Percentiles rank a stretch among this genome's conserved stretches.
These are phyloP conservation scores for Hypoxylon lienhwacheense DNA, from an alignment of 495 filamentous ascomycete genomes.

Conservation along the genomic window DNA sequence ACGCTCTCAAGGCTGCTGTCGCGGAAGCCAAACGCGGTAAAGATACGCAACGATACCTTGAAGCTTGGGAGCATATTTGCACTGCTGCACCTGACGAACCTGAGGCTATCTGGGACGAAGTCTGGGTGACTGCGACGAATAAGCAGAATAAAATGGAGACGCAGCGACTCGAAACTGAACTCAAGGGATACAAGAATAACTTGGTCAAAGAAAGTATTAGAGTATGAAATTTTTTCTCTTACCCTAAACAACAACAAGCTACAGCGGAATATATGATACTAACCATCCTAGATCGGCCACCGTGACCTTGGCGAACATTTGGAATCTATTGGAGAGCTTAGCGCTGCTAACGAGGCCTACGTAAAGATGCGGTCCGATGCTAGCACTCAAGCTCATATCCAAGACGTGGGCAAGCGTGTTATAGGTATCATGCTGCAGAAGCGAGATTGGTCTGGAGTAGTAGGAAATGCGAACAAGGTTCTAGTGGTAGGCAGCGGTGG, in stretches of 20 bases:
- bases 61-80: conserved; percentile 64
- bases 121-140: conserved; percentile 67
- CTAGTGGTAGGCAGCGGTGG: conserved; percentile 52
- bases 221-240: conserved; percentile 52
- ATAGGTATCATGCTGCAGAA: conserved; percentile 49
- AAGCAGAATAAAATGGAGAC: conserved; percentile 66
- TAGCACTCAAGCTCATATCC: conserved; percentile 47
- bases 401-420: conserved; percentile 49
- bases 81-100: conserved; percentile 66
- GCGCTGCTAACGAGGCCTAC: conserved; percentile 45
- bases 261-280: conserved; percentile 1
- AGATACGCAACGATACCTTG: conserved; percentile 70
- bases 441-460: conserved; percentile 54
- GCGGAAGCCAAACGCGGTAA: conserved; percentile 74
- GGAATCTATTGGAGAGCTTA: conserved; percentile 48
- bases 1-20: conserved; percentile 78
- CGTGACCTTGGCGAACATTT: conserved; percentile 53
- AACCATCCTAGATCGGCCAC: conserved; percentile 46
- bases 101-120: conserved; percentile 64
- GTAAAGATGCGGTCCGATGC: conserved; percentile 52
- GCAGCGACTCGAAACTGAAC: conserved; percentile 73
- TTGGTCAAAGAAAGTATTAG: conserved; percentile 96
- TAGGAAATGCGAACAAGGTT: conserved; percentile 70
- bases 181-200: conserved; percentile 96
- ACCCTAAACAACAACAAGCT: background rate